Evolutionary conservation across 163 green algal genomes (phyloP).

Genomic region (Trebouxia gelatinosa): DNA sequence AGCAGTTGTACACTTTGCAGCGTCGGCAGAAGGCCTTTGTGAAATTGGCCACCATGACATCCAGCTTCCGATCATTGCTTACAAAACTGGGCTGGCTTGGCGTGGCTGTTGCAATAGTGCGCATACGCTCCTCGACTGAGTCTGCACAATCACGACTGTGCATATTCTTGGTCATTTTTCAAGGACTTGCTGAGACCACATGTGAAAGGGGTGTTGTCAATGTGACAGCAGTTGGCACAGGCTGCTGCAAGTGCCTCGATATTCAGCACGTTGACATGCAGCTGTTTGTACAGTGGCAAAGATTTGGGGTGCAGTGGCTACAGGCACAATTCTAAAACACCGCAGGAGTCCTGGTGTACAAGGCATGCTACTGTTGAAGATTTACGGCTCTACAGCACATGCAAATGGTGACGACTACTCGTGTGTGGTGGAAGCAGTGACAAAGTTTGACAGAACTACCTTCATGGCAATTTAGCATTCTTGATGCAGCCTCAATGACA

Average conservation of each 20-base stretch:
- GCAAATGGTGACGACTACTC: not conserved
- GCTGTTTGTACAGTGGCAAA: not conserved
- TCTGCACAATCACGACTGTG: conserved; percentile 1
- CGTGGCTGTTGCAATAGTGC: not conserved
- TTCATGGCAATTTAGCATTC: not conserved
- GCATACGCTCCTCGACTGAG: not conserved
- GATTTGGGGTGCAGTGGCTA: not conserved
- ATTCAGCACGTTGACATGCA: not conserved
- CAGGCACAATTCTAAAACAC: not conserved
- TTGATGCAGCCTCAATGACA: not conserved
- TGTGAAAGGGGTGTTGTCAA: not conserved
- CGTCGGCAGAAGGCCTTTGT: conserved; percentile 59
- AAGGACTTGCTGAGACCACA: not conserved
- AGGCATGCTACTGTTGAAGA: not conserved
- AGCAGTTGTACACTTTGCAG: conserved; percentile 71
- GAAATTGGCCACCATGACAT: not conserved
- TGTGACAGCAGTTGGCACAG: not conserved
- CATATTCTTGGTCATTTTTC: not conserved
- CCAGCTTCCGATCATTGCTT: not conserved
- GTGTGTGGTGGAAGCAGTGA: not conserved
- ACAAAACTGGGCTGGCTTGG: not conserved
- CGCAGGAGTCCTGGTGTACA: not conserved
- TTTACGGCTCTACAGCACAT: not conserved
- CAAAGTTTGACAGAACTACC: not conserved
- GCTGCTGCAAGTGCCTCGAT: no score